Base-by-base conservation (phyloP, 73 alveolate genomes). In the Effrenium voratum region DNA sequence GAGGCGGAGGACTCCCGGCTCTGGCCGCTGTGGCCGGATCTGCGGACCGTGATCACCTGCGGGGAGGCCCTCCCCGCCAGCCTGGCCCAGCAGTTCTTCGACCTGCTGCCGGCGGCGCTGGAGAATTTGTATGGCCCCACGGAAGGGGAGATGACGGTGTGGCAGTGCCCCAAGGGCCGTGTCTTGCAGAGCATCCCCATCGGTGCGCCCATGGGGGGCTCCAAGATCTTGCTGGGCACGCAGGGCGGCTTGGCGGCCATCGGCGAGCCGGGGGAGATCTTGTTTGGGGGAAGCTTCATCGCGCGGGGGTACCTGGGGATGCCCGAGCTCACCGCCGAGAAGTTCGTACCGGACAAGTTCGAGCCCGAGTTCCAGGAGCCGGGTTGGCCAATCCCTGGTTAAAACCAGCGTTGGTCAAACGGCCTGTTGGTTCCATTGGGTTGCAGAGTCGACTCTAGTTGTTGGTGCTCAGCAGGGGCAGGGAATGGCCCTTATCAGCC, bases 91-190 rank as follows among this genome's bases (percentile, higher is more conserved):
- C 8, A 28, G 52, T 81, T 81, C 72, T 49, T 47, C n/a, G 70
- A 47, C 92, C 46, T 81, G 73, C 68, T 46, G 28, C 92, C 70
- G 32, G 28, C 50, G n/a, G 10, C 92, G 75, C 92, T 81, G 75
- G 73, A 45, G 73, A 81, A 81, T 73, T 52, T 81, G 46, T 81
- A 81, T n/a, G 92, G 92, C 40, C 92, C 92, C n/a, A 81, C 92
- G 50, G n/a, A 22, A 76, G 92, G 92, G 30, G 92, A 81, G 52
- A 81, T 81, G 92, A 81, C 92, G 32, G 45, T 46, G n/a, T 81
- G 92, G 92, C 75, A 52, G n/a, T 36, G 30, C n/a, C 92, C 92
- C 75, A 10, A 30, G 92, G 92, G 92, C 46, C 75, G 72, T 40
- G 43, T 47, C 34, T 26, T 81, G 68, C 92, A 41, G 40, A 40